A percentile compares a stretch with the other conserved stretches of the same genome.
phyloP scores from a whole-genome alignment of 2,329 filamentous ascomycete species.

The Blastomyces percursus region DNA sequence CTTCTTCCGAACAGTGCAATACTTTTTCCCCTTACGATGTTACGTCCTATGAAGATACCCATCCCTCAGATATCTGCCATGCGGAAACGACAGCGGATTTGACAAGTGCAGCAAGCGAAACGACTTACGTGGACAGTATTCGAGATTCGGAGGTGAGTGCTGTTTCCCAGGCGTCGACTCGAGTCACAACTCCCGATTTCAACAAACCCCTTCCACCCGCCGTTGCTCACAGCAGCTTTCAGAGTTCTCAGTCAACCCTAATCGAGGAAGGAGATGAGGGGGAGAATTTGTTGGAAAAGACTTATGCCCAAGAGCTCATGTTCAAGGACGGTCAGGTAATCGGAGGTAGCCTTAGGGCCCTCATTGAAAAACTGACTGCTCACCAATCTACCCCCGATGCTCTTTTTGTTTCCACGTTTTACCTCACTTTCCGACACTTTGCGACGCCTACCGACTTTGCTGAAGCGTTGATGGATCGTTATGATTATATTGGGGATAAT shows the following conservation, averaged over 20 bases:
- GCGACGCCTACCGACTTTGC: constrained; percentile 70
- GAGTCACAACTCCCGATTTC: constrained; percentile 75
- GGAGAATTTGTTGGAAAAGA: constrained; percentile 76
- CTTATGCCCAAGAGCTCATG: constrained; percentile 80
- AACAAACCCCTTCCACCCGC: constrained; percentile 45
- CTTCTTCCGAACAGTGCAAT: constrained; percentile 21
- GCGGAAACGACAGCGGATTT: constrained; percentile 55
- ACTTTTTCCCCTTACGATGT: constrained; percentile 26
- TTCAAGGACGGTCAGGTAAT: constrained; percentile 95
- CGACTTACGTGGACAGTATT: constrained; percentile 60
- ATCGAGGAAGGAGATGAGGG: constrained; percentile 72
- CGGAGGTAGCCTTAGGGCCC: constrained; percentile 75
- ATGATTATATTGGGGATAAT: constrained; percentile 78
- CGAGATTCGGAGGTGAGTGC: constrained; percentile 72
- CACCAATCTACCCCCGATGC: constrained; percentile 88
- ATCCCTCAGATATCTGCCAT: constrained; percentile 34
- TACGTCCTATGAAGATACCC: constrained; percentile 25
- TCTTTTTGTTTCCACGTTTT: constrained; percentile 87
- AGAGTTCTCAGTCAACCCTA: constrained; percentile 52
- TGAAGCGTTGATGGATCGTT: constrained; percentile 74
- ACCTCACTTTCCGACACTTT: constrained; percentile 90
- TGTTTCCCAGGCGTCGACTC: constrained; percentile 70
- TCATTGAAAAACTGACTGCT: constrained; percentile 89
- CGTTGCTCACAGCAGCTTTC: constrained; percentile 56
- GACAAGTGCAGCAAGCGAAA: constrained; percentile 66